Evolutionary conservation across 805 yeast genomes (phyloP), one percentile per base, ranked within the genome.

Genomic region (Candida manassasensis): DNA sequence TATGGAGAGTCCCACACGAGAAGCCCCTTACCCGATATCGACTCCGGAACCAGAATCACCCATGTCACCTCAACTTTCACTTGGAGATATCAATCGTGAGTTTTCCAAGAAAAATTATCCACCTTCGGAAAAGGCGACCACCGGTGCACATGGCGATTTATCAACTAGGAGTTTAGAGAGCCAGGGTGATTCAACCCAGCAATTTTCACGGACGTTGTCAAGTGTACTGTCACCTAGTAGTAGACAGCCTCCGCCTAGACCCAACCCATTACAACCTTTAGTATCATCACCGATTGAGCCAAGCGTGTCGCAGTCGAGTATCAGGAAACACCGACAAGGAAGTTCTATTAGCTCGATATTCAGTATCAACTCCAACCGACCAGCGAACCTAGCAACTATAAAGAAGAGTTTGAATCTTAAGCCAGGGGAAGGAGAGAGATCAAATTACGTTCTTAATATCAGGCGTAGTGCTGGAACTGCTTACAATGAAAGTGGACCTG

Each of bases 401-500:
- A 67, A 65, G 37, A 59, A 57, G 43, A 51, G 58, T 3, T 42
- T 66, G 24, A 47, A 51, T 28, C 48, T 67, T 22, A 57, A 56
- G 19, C 69, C 76, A 21, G 73, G 75, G 7, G 73, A 69, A 44
- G 81, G 81, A 10, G 71, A 70, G 33, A 52, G 61, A 29, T 74
- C 80, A 1, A 51, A 52, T n/a, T 77, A 77, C 46, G 76, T 77
- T 17, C 58, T 61, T 27, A 45, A 61, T 13, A 46, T 73, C 32
- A 52, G 77, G 29, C 48, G 61, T 31, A 64, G 55, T 41, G 61
- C 73, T 5, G 73, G 76, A 3, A 71, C 77, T 0, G 61, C 83
- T 10, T 69, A 58, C 44, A 65, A 72, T 37, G 71, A 73, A 34
- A 55, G 65, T 1, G 61, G 68, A 2, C 75, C 79, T 0, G 61